Evolutionary conservation across 768 basidiomycete species (phyloP).

Genomic region (Boletus vermiculosoides): DNA sequence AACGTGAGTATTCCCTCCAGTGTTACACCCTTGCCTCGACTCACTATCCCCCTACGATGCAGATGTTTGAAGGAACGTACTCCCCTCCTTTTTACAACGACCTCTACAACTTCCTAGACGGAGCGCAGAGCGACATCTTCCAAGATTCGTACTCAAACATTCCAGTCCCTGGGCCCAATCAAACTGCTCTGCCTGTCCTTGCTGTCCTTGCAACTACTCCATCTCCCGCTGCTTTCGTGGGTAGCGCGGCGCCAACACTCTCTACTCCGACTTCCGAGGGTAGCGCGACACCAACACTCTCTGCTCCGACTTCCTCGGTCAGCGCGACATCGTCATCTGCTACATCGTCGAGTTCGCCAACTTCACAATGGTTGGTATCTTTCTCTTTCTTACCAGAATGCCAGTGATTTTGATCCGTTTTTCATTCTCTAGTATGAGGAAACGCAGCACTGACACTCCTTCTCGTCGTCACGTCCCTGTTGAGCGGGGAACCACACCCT

Average conservation of each 20-base stretch:
- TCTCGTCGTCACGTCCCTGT: constrained; percentile 9
- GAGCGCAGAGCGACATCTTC: constrained; percentile 75
- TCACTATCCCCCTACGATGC: neutral
- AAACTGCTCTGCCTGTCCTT: constrained; percentile 24
- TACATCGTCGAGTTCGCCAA: neutral
- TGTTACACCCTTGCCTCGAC: neutral
- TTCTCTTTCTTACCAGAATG: neutral
- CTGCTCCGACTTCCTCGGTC: neutral
- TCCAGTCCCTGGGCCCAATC: constrained; percentile 43
- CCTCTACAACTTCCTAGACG: constrained; percentile 69
- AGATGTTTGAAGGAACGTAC: constrained; percentile 66
- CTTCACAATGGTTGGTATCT: constrained; percentile 16
- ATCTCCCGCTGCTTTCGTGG: neutral
- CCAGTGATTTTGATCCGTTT: neutral
- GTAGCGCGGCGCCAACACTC: neutral
- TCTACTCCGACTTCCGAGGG: neutral
- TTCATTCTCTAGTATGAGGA: neutral
- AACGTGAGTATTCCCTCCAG: constrained; percentile 42
- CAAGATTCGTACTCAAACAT: constrained; percentile 49
- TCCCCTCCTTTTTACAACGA: constrained; percentile 67
- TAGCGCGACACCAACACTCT: neutral
- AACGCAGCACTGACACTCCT: neutral
- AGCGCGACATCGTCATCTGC: neutral
- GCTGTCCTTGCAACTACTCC: neutral
- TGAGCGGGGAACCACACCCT: constrained; percentile 3